Base-by-base conservation (phyloP, 2,329 filamentous ascomycete species). In the Xylariaceae sp. region DNA sequence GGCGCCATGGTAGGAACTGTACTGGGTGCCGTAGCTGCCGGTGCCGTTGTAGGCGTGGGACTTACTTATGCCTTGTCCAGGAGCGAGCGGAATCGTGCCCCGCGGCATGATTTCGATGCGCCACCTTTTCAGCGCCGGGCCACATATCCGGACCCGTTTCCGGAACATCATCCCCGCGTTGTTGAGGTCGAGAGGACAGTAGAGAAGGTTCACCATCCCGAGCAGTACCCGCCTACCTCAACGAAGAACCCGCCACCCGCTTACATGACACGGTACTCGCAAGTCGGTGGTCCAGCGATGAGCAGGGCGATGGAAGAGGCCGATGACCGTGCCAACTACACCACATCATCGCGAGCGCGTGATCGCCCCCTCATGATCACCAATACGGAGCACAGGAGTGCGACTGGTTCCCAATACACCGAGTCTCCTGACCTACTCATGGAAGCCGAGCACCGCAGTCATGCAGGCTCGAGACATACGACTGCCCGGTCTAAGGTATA, bases 1-100 rank as follows among this genome's bases (percentile, higher is more conserved):
- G 86, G 86, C 61, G 82, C 84, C 16, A 79, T 92, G 35, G 79
- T 94, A 39, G 89, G 91, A 6, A 88, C 89, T 6, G 77, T 95
- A 9, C 79, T 96, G 42, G 91, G 90, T 36, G 89, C 88, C 33
- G 63, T 66, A 26, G 90, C 89, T 13, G 89, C 89, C 15, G 89
- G 88, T 32, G 89, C 87, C 29, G 88, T 87, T 8, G 77, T 89
- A 33, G 87, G 75, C 11, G 77, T 76, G 20, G 76, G 76, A n/a
- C 57, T 82, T 18, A 78, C 89, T 8, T 96, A 94, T 72, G 85
- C 84, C 18, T 86, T 91, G 75, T 79, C 85, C 59, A 85, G 82
- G 60, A 79, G 80, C 54, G 85, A 88, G 11, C 71, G 72, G 6
- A 62, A 70, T 37, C 74, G 68, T 24, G 67, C 71, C 51, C 70